Conservation (phyloP, 768 basidiomycete species). For the Kondoa subrosea region DNA sequence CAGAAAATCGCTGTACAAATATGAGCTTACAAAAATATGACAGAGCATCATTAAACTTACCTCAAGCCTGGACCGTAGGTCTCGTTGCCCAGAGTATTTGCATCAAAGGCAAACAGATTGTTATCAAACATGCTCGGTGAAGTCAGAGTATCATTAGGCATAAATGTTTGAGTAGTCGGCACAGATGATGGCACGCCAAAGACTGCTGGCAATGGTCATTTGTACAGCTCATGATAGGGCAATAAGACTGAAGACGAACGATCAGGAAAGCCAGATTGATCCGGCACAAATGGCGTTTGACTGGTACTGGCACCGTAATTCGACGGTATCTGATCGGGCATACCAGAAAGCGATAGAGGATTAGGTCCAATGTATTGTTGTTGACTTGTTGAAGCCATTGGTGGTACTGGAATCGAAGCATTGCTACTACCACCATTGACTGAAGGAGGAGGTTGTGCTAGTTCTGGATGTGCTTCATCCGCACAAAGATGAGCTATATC, state of each 20-base stretch:
- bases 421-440: neutral
- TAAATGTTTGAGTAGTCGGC: slow-evolving; percentile 37
- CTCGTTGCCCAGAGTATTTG: slow-evolving; percentile 16
- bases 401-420: slow-evolving; percentile 4
- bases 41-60: slow-evolving; percentile 15
- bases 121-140: slow-evolving; percentile 30
- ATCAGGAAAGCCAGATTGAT: neutral
- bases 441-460: slow-evolving; percentile 1
- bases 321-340: neutral
- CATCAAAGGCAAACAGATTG: slow-evolving; percentile 15
- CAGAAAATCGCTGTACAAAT: slow-evolving; percentile 58
- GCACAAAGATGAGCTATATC: slow-evolving; percentile 60
- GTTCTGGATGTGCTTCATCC: slow-evolving; percentile 33
- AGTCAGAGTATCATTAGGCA: slow-evolving; percentile 68
- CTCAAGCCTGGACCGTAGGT: slow-evolving; percentile 25
- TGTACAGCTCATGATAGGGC: slow-evolving; percentile 7
- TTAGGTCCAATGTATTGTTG: neutral
- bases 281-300: neutral
- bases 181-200: neutral
- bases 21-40: slow-evolving; percentile 12
- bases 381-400: neutral
- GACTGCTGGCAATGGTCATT: no score
- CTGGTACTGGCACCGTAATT: slow-evolving; percentile 5
- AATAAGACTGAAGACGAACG: slow-evolving; percentile 1
- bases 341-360: neutral